phyloP scores from a whole-genome alignment of 331 rosid genomes.

The Acacia concinna region DNA sequence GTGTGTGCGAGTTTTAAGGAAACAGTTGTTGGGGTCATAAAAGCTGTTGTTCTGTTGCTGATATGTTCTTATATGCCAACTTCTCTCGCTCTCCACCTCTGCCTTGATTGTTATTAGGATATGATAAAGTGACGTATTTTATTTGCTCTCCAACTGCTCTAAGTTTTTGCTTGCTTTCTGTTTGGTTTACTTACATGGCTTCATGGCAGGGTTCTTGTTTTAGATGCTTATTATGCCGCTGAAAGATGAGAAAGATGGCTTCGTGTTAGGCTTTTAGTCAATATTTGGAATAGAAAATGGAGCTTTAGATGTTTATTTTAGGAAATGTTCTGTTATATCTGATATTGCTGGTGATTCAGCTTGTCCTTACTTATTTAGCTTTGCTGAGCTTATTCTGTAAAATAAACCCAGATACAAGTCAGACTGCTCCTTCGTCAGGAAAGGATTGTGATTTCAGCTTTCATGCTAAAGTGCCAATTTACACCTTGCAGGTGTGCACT shows the following conservation, averaged over 20 bases:
- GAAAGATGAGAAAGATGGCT: neutral
- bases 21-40: neutral
- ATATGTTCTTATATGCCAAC: neutral
- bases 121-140: neutral
- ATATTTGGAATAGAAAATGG: constrained; percentile 5
- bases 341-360: neutral
- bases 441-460: too few species aligned
- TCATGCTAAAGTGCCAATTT: constrained; percentile 31
- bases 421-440: too few species aligned
- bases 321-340: neutral
- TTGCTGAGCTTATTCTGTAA: too few species aligned
- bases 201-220: constrained; percentile 1
- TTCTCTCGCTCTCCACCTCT: constrained; percentile 13
- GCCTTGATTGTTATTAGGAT: neutral
- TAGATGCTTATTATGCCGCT: neutral
- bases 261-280: neutral
- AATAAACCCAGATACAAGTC: too few species aligned
- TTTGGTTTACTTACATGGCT: constrained; percentile 17
- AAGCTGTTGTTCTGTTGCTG: neutral
- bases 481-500: constrained; percentile 40
- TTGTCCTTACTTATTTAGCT: too few species aligned
- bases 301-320: neutral
- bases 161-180: neutral
- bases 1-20: constrained; percentile 7
- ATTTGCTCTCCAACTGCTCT: too few species aligned